phyloP scores from a whole-genome alignment of 2,329 filamentous ascomycete genomes.

The Juglanconis sp. region DNA sequence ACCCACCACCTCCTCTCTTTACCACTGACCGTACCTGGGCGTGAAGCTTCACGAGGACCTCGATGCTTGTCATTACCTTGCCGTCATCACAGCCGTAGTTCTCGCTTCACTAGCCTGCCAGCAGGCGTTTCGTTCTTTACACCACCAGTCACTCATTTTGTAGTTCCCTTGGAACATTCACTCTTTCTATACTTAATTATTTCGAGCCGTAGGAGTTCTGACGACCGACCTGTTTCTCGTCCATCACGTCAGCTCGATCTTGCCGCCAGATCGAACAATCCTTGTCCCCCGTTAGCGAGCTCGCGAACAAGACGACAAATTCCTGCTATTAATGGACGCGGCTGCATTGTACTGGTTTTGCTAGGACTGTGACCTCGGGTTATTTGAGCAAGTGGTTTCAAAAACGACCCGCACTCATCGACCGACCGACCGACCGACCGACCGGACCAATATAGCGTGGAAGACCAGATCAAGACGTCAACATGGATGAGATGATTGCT shows the following conservation, averaged over 20 bases:
- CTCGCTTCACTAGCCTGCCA: conserved; percentile 43
- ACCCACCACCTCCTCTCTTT: conserved; percentile 16
- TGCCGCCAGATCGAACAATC: neutral
- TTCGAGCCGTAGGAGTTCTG: conserved; percentile 3
- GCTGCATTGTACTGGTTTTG: conserved; percentile 6
- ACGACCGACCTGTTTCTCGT: conserved; percentile 3
- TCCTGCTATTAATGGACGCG: conserved; percentile 2
- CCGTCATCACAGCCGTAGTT: conserved; percentile 10
- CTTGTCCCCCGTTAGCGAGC: neutral
- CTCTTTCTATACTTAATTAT: conserved; percentile 15
- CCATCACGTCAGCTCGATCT: neutral
- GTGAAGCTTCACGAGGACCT: conserved; percentile 19
- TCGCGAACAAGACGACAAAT: conserved; percentile 16
- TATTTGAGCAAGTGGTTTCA: neutral
- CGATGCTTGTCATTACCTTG: conserved; percentile 10
- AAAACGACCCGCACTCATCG: neutral
- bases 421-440: neutral
- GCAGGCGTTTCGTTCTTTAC: conserved; percentile 57
- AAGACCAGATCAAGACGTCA: conserved; percentile 1
- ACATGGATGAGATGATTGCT: conserved; percentile 19
- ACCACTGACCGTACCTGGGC: conserved; percentile 15
- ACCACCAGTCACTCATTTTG: conserved; percentile 32
- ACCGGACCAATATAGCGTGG: neutral
- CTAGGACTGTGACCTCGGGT: neutral
- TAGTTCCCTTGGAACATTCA: conserved; percentile 16